Evolutionary conservation across 192 early-diverging fungal genomes (phyloP), one percentile per base, ranked within the genome.

Genomic region (Thamnidium elegans): DNA sequence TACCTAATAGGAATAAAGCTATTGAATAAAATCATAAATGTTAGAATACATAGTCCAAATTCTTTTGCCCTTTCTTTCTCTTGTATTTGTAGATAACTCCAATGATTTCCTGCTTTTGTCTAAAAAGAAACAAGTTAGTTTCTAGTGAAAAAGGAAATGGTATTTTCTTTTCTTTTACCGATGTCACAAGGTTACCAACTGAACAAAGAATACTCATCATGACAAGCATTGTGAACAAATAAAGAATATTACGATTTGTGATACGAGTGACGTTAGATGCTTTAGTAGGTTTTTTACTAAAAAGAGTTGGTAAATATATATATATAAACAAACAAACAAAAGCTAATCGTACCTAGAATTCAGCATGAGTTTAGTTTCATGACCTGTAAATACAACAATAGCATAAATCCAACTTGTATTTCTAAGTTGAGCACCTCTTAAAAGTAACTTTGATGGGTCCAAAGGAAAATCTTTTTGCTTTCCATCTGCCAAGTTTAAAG

Each of bases 1-100:
- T 65, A 89, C 85, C 84, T 90, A 67, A 99, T 91, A 19, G 96
- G 96, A 74, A 99, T 99, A 79, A 99, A 82, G 80, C 95, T 99
- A 84, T 99, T 99, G 83, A 92, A 99, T 59, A 99, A 78, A 78
- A 99, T 96, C 73, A 96, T 87, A 70, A 94, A 99, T 13, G 96
- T 99, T 66, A 99, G 75, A 62, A 98, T 94, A 78, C 90, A 93
- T 30, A 80, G 82, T 65, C 90, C 88, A 75, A 98, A 87, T 71
- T 86, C 82, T 55, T 83, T 48, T 58, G 78, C 26, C 43, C 55
- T 31, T 48, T 63, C 59, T 4, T 26, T 53, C n/a, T 62, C 67
- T 7, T 48, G 53, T 23, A 67, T 36, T 9, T 45, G 20, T 50
- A 89, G 62, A 53, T 89, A 89, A 9, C 50, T 30, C 32, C 47